phyloP scores from a whole-genome alignment of 495 filamentous ascomycete genomes.

The Penicillium crystallinum region DNA sequence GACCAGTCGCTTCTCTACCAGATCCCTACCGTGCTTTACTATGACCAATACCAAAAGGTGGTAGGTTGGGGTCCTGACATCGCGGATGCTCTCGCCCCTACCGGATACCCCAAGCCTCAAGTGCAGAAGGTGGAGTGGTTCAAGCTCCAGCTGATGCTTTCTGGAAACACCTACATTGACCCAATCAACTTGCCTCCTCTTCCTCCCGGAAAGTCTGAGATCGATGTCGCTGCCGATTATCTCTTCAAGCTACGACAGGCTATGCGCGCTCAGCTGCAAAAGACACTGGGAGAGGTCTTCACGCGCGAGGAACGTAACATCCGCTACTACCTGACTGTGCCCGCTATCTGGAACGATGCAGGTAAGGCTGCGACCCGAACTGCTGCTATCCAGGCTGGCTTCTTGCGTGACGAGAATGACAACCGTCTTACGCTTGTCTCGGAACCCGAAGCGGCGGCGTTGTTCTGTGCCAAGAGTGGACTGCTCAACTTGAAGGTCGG shows the following conservation, averaged over 20 bases:
- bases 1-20: slow-evolving; percentile 21
- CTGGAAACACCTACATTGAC: slow-evolving; percentile 76
- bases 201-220: slow-evolving; percentile 72
- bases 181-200: slow-evolving; percentile 75
- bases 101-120: slow-evolving; percentile 72
- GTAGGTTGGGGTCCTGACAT: slow-evolving; percentile 81
- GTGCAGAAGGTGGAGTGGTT: slow-evolving; percentile 85
- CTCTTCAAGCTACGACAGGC: slow-evolving; percentile 75
- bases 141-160: slow-evolving; percentile 77
- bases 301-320: slow-evolving; percentile 76
- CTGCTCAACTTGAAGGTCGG: slow-evolving; percentile 70
- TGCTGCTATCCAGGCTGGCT: slow-evolving; percentile 72
- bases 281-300: slow-evolving; percentile 71
- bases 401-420: slow-evolving; percentile 72
- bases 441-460: slow-evolving; percentile 71
- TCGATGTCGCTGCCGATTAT: slow-evolving; percentile 76
- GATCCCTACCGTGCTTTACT: slow-evolving; percentile 79
- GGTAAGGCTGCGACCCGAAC: slow-evolving; percentile 73
- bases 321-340: slow-evolving; percentile 69
- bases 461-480: slow-evolving; percentile 76
- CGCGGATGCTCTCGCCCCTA: slow-evolving; percentile 70
- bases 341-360: slow-evolving; percentile 78
- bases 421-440: slow-evolving; percentile 70
- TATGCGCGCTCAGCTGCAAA: slow-evolving; percentile 70
- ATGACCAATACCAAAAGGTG: slow-evolving; percentile 77